These are phyloP conservation scores for Cephaloascus fragrans DNA, from an alignment of 805 yeast species.

Conservation along the genomic window DNA sequence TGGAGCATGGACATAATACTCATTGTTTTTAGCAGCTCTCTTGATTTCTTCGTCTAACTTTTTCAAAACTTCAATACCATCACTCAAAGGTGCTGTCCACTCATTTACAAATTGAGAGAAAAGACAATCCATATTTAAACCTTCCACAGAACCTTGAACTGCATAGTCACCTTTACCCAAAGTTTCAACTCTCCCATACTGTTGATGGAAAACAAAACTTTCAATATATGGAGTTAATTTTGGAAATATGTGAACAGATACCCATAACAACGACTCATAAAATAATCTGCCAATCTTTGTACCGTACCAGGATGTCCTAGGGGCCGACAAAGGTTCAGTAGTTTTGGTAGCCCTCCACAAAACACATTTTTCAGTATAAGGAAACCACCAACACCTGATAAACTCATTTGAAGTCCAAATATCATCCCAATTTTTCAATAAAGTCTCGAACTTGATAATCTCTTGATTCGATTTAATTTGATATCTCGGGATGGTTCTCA, in stretches of 20 bases:
- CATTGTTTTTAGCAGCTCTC: slow-evolving; percentile 47
- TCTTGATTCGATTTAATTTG: slow-evolving; percentile 76
- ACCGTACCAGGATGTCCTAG: slow-evolving; percentile 80
- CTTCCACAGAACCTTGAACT: slow-evolving; percentile 75
- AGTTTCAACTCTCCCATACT: slow-evolving; percentile 70
- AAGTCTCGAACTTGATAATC: slow-evolving; percentile 66
- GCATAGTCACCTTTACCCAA: slow-evolving; percentile 49
- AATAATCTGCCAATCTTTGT: slow-evolving; percentile 67
- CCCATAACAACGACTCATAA: slow-evolving; percentile 72
- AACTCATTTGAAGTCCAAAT: slow-evolving; percentile 88
- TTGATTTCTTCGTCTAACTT: slow-evolving; percentile 54
- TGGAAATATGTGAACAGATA: slow-evolving; percentile 66
- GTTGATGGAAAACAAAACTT: slow-evolving; percentile 73
- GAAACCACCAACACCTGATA: slow-evolving; percentile 96
- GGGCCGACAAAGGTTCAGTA: slow-evolving; percentile 47
- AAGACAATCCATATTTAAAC: slow-evolving; percentile 90
- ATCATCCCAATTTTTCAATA: slow-evolving; percentile 63
- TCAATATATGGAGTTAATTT: slow-evolving; percentile 79
- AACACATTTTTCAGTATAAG: slow-evolving; percentile 77
- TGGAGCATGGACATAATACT: slow-evolving; percentile 88
- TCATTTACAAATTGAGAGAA: slow-evolving; percentile 92
- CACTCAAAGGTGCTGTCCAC: slow-evolving; percentile 87
- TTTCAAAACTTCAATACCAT: slow-evolving; percentile 63
- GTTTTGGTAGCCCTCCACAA: slow-evolving; percentile 87
- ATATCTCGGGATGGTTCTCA: slow-evolving; percentile 78